These are phyloP conservation scores for Pseudogymnoascus sp. DNA, from an alignment of 2,329 filamentous ascomycete species.

Conservation along the genomic window DNA sequence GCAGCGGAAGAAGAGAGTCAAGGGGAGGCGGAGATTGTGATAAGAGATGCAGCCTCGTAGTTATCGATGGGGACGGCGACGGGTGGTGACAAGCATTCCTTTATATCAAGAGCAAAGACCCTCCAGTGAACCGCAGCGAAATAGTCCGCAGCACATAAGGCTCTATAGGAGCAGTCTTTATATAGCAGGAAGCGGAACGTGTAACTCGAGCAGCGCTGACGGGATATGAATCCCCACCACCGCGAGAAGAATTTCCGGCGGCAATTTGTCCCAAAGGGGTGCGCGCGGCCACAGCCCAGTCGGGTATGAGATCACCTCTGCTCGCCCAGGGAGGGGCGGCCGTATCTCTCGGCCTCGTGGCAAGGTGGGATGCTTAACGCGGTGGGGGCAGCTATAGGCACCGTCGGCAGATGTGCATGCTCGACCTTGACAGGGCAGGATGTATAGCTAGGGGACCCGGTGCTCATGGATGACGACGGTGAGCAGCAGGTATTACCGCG, in stretches of 20 bases:
- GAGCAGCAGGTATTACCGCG: neutral
- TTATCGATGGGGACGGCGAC: neutral
- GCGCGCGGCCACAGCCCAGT: conserved; percentile 4
- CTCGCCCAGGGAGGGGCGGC: neutral
- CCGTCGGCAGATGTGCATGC: conserved; percentile 1
- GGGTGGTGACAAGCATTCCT: conserved; percentile 4
- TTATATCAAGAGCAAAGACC: conserved; percentile 3
- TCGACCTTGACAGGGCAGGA: conserved; percentile 3
- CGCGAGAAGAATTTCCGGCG: conserved; percentile 3
- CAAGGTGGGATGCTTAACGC: conserved; percentile 4
- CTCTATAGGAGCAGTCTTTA: conserved; percentile 6
- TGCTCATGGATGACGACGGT: conserved; percentile 2
- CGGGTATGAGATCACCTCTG: conserved; percentile 4
- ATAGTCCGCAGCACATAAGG: conserved; percentile 1
- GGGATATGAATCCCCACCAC: neutral
- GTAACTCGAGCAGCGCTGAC: conserved; percentile 3
- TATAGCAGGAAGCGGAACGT: neutral
- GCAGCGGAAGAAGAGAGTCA: neutral
- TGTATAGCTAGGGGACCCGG: neutral
- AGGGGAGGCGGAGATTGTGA: neutral
- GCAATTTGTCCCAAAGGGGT: conserved; percentile 6
- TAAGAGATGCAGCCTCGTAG: neutral
- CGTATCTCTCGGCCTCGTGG: conserved; percentile 6
- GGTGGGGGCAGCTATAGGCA: conserved; percentile 5
- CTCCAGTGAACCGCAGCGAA: neutral